phyloP scores from a whole-genome alignment of 2,329 filamentous ascomycete species.

The Fusarium hostae region DNA sequence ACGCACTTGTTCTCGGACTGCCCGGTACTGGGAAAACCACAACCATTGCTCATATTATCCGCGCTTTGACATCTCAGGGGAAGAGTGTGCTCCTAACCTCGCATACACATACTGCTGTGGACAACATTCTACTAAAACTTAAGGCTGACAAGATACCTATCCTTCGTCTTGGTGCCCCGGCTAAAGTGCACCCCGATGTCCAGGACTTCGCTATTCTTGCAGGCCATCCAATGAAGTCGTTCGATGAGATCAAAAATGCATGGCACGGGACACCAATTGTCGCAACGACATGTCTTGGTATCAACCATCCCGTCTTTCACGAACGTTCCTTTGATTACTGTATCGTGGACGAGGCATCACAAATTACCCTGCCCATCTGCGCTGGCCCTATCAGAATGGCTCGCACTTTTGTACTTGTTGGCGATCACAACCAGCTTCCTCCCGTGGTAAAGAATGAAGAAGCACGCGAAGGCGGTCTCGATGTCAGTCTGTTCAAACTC shows the following conservation, averaged over 20 bases:
- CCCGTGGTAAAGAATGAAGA: slow-evolving; percentile 94
- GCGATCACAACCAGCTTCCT: slow-evolving; percentile 95
- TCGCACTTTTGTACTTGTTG: slow-evolving; percentile 91
- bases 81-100: slow-evolving; percentile 95
- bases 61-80: slow-evolving; percentile 84
- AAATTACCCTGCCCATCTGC: slow-evolving; percentile 95
- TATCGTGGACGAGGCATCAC: slow-evolving; percentile 97
- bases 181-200: slow-evolving; percentile 90
- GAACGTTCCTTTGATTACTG: slow-evolving; percentile 96
- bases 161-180: slow-evolving; percentile 83
- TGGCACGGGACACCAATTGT: slow-evolving; percentile 92
- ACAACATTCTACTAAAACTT: slow-evolving; percentile 96
- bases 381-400: slow-evolving; percentile 94
- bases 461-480: slow-evolving; percentile 85
- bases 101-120: slow-evolving; percentile 96
- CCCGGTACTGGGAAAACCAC: slow-evolving; percentile 98
- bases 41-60: slow-evolving; percentile 97
- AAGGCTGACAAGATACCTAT: slow-evolving; percentile 80
- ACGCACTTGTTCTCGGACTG: slow-evolving; percentile 98
- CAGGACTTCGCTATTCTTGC: slow-evolving; percentile 86
- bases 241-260: slow-evolving; percentile 84
- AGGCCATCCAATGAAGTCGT: slow-evolving; percentile 75
- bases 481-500: slow-evolving; percentile 93
- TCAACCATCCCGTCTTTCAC: slow-evolving; percentile 88
- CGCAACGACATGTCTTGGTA: slow-evolving; percentile 92